These are phyloP conservation scores for Zygnema circumcarinatum DNA, from an alignment of 139 green algal genomes.

Conservation along the genomic window DNA sequence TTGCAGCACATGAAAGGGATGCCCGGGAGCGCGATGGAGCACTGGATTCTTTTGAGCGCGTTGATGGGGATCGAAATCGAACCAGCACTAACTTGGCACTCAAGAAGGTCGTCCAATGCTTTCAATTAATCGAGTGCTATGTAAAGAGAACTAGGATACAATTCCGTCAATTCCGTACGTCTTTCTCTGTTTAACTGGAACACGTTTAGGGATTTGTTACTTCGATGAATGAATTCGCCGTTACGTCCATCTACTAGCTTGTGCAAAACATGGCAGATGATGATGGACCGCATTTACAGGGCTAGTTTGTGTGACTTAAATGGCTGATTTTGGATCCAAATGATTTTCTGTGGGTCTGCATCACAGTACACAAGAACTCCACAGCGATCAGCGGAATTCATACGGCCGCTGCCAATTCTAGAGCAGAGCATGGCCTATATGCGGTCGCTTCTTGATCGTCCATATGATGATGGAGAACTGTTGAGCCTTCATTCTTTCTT, in stretches of 20 bases:
- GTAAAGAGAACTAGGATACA: background rate
- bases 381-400: conserved; percentile 60
- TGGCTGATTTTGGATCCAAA: too few species aligned
- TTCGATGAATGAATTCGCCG: conserved; percentile 12
- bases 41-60: conserved; percentile 43
- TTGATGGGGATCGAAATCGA: conserved; percentile 21
- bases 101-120: conserved; percentile 53
- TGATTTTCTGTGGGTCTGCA: too few species aligned
- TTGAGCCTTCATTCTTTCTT: conserved; percentile 80
- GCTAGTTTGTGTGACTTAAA: too few species aligned
- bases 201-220: background rate
- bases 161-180: background rate
- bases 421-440: conserved; percentile 78
- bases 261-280: too few species aligned
- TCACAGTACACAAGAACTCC: conserved; percentile 73
- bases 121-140: conserved; percentile 30
- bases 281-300: too few species aligned
- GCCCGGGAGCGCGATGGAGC: conserved; percentile 8
- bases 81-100: conserved; percentile 34
- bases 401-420: conserved; percentile 77
- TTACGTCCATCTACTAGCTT: too few species aligned
- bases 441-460: conserved; percentile 69
- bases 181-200: background rate
- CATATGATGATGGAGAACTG: conserved; percentile 51
- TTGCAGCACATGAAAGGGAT: conserved; percentile 50